Conservation (phyloP, 106 monocot genomes). For the Allium fistulosum region DNA sequence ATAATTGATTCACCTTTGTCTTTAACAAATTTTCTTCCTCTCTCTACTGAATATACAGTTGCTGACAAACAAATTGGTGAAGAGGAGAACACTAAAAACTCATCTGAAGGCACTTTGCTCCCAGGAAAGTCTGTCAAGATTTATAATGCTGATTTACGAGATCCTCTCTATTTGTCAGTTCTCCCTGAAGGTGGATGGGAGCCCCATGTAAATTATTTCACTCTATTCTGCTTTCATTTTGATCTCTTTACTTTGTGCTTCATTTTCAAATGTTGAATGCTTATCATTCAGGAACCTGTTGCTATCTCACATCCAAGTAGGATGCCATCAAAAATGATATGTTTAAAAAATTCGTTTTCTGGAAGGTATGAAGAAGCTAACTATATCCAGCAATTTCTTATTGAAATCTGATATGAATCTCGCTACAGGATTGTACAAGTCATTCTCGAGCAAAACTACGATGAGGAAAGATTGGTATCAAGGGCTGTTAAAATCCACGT, state of each 20-base stretch:
- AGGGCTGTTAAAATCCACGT: conserved; percentile 64
- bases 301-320: conserved; percentile 52
- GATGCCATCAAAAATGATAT: conserved; percentile 46
- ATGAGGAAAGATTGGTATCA: conserved; percentile 42
- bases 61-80: conserved; percentile 26
- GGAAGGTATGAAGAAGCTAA: conserved; percentile 45
- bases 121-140: conserved; percentile 68
- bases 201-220: conserved; percentile 43
- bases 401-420: not conserved
- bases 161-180: conserved; percentile 74
- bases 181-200: conserved; percentile 77
- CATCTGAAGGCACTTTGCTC: conserved; percentile 34
- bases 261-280: not conserved
- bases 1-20: conserved; percentile 61
- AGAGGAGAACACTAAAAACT: conserved; percentile 17
- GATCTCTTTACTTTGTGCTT: too few relatives aligned
- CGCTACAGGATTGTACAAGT: conserved; percentile 69
- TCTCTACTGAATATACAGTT: conserved; percentile 60
- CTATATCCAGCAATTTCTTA: conserved; percentile 8
- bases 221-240: not conserved
- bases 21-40: conserved; percentile 72
- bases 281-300: conserved; percentile 59
- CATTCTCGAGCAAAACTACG: conserved; percentile 70
- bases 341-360: conserved; percentile 58
- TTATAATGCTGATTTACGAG: conserved; percentile 62